Conservation (phyloP, 306 rosid genomes). For the Cucumis hystrix region DNA sequence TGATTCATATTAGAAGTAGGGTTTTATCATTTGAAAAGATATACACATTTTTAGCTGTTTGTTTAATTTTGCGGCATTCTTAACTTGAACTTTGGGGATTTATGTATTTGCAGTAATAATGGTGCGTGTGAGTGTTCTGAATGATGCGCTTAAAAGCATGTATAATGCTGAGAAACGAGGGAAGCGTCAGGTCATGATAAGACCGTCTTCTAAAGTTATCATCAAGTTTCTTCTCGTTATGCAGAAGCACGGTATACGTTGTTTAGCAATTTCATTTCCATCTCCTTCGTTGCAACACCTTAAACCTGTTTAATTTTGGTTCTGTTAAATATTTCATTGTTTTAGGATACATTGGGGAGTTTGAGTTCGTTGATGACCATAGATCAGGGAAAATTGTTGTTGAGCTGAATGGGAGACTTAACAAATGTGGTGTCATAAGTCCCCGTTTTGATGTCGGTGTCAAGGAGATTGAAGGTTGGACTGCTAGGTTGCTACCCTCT, state of each 20-base stretch:
- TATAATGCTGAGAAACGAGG: constrained; percentile 32
- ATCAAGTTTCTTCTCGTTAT: constrained; percentile 28
- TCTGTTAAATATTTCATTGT: background rate
- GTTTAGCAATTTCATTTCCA: background rate
- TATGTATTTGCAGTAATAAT: constrained; percentile 9
- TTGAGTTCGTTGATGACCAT: constrained; percentile 53
- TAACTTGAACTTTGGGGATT: background rate
- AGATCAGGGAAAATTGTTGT: constrained; percentile 57
- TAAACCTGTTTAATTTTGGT: background rate
- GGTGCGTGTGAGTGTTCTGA: constrained; percentile 30
- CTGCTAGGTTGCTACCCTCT: constrained; percentile 52
- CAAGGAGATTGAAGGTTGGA: constrained; percentile 56
- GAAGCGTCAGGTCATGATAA: constrained; percentile 33
- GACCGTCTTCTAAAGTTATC: constrained; percentile 30
- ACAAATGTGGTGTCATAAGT: constrained; percentile 58
- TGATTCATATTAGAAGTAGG: background rate
- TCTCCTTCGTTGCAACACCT: background rate
- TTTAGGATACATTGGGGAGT: constrained; percentile 51
- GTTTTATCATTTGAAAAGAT: background rate
- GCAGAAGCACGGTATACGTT: constrained; percentile 43
- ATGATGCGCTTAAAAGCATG: constrained; percentile 34
- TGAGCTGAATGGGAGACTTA: constrained; percentile 49
- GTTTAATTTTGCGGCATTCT: background rate
- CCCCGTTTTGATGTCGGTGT: constrained; percentile 61
- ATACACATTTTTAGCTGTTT: background rate